Evolutionary conservation across 306 rosid species (phyloP), one percentile per base, ranked within the genome.

Genomic region (Malus orientalis): DNA sequence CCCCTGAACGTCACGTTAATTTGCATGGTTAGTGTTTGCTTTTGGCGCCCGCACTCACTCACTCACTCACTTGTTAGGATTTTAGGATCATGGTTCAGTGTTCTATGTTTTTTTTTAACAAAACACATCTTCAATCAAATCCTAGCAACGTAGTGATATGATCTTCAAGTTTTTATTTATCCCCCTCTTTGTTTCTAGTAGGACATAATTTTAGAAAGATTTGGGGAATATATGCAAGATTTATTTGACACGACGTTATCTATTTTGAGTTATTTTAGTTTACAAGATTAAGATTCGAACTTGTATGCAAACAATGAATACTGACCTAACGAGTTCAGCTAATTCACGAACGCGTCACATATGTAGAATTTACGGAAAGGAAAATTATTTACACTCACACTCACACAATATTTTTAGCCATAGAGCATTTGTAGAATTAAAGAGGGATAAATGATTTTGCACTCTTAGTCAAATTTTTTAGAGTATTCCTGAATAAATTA

Each of bases 211-310:
- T 44, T 45, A 57, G 60, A 71, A 81, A 80, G 89, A 83, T 84
- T 54, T 70, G 57, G 57, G 70, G 92, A 87, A 90, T 84, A 84
- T 87, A 72, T 77, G 85, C 80, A 70, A 53, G 83, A 81, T 80
- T 77, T 83, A 30, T 16, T 49, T 49, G 20, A 49, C 20, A 15
- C 13, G 1, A 0, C 8, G 8, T 13, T 14, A 49, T 49, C 8
- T 49, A 15, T 49, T 49, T 49, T 15, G 6, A 49, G 55, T 15
- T 49, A 49, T 15, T 15, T 15, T 5, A 49, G 2, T 49, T 14
- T 14, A 0, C 1, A 4, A 49, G 20, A 15, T 14, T 47, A 47
- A 49, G 0, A 15, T 49, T 49, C 4, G 20, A 49, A 49, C 0
- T 15, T 49, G 1, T 15, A 2, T 49, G 0, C 1, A 15, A 49